phyloP scores from a whole-genome alignment of 1,139 yeast genomes.

The Meyerozyma guilliermondii region DNA sequence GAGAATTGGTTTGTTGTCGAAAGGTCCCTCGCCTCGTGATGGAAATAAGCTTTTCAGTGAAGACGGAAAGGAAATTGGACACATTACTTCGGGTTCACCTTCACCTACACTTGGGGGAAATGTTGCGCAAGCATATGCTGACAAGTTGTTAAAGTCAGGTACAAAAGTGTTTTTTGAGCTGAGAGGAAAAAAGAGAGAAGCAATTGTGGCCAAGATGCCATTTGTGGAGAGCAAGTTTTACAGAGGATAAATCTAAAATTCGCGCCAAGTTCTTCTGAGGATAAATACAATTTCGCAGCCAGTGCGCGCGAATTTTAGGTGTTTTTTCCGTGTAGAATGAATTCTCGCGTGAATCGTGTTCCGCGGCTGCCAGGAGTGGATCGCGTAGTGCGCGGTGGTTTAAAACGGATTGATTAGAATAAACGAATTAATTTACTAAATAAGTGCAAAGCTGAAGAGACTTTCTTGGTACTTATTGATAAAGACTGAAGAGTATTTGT shows the following conservation, averaged over 20 bases:
- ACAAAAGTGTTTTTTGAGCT: slow-evolving; percentile 71
- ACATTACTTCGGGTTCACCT: slow-evolving; percentile 83
- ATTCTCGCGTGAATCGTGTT: background rate
- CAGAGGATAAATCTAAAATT: slow-evolving; percentile 22
- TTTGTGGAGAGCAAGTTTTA: slow-evolving; percentile 73
- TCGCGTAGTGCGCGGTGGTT: background rate
- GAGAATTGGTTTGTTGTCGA: slow-evolving; percentile 69
- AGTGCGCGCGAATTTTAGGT: background rate
- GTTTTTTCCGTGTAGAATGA: background rate
- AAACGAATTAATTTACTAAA: background rate
- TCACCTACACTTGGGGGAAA: slow-evolving; percentile 86
- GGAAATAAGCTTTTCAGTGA: slow-evolving; percentile 59
- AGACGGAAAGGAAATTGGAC: slow-evolving; percentile 56
- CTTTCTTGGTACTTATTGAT: background rate
- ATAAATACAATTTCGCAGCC: background rate
- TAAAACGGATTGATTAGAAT: background rate
- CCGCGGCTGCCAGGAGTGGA: slow-evolving; percentile 1
- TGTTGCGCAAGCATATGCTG: slow-evolving; percentile 87
- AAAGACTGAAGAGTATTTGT: too few relatives aligned
- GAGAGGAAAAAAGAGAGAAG: slow-evolving; percentile 79
- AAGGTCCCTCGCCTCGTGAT: slow-evolving; percentile 92
- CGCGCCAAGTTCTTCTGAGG: slow-evolving; percentile 52
- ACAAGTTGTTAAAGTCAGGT: slow-evolving; percentile 74
- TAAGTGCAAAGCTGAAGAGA: too few relatives aligned
- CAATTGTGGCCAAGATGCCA: slow-evolving; percentile 74